Conservation (phyloP, 2,329 filamentous ascomycete genomes). For the Emergomyces pasteurianus region DNA sequence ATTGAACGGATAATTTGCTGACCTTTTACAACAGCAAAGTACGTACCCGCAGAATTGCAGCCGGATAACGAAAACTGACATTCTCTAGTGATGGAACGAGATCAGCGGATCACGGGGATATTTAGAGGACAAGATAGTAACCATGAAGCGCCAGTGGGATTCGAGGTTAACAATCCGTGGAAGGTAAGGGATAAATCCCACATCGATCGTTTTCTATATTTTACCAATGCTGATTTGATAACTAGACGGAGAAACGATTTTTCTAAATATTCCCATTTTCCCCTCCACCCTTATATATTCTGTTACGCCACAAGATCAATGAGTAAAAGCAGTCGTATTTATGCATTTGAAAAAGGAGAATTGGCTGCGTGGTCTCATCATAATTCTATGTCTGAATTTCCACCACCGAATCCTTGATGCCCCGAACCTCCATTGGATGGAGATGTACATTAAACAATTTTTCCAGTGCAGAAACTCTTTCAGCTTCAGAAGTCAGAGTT, state of each 20-base stretch:
- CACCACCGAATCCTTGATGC: slow-evolving; percentile 39
- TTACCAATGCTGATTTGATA: background rate
- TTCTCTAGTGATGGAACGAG: slow-evolving; percentile 53
- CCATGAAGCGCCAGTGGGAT: slow-evolving; percentile 46
- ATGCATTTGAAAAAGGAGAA: background rate
- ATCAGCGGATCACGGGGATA: slow-evolving; percentile 50
- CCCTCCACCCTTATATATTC: background rate
- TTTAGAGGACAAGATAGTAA: slow-evolving; percentile 51
- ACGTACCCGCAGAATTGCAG: slow-evolving; percentile 17
- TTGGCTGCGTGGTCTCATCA: slow-evolving; percentile 2
- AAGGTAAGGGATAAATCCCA: slow-evolving; percentile 38
- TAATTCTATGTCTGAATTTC: slow-evolving; percentile 25
- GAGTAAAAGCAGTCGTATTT: background rate
- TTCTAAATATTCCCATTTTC: background rate
- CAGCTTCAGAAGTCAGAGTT: slow-evolving; percentile 39
- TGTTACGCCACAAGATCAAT: background rate
- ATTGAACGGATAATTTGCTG: slow-evolving; percentile 23
- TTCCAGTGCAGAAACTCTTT: slow-evolving; percentile 41
- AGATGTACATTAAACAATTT: slow-evolving; percentile 44
- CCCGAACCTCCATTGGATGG: slow-evolving; percentile 38
- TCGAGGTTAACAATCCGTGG: slow-evolving; percentile 57
- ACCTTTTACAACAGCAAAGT: slow-evolving; percentile 43
- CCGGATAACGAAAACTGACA: slow-evolving; percentile 7
- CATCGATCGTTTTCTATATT: background rate
- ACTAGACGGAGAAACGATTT: slow-evolving; percentile 2